Percentiles rank a stretch among this genome's conserved stretches.
Conservation (phyloP, 2,329 filamentous ascomycete genomes). For the Aspergillus latus region DNA sequence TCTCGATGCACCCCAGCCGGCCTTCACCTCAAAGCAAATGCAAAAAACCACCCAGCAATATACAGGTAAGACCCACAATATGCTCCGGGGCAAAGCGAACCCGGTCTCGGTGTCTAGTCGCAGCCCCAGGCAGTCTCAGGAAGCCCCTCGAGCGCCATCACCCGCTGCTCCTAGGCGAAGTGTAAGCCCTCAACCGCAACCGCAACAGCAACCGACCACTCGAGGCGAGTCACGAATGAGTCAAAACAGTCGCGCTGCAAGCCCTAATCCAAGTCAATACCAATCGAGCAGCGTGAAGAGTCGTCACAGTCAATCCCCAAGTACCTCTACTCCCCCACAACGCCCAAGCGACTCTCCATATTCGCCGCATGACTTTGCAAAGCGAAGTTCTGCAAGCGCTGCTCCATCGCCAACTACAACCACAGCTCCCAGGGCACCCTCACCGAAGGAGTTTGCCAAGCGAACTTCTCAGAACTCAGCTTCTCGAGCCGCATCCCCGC, state of each 20-base stretch:
- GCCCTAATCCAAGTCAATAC: conserved; percentile 47
- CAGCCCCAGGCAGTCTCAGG: conserved; percentile 48
- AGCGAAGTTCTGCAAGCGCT: conserved; percentile 37
- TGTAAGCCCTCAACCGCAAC: conserved; percentile 27
- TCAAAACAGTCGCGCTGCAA: conserved; percentile 45
- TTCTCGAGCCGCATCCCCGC: conserved; percentile 1
- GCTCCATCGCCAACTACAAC: conserved; percentile 10
- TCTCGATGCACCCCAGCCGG: conserved; percentile 84
- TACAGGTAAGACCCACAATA: conserved; percentile 74
- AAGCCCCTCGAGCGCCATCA: conserved; percentile 56
- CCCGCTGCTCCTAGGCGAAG: conserved; percentile 63
- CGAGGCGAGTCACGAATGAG: conserved; percentile 38
- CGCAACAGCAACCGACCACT: conserved; percentile 34
- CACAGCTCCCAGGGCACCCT: conserved; percentile 2
- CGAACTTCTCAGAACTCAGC: neutral
- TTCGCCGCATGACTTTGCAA: conserved; percentile 46
- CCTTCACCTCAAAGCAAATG: conserved; percentile 92
- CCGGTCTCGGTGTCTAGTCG: conserved; percentile 61
- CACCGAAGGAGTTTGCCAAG: conserved; percentile 6
- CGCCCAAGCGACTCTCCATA: conserved; percentile 41
- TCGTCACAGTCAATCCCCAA: conserved; percentile 40
- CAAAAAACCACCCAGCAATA: conserved; percentile 91
- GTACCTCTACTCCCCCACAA: conserved; percentile 31
- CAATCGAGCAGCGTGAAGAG: conserved; percentile 45
- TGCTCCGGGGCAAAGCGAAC: conserved; percentile 58